Evolutionary conservation across 257 asterid genomes (phyloP).

Genomic region (Rauvolfia tetraphylla): DNA sequence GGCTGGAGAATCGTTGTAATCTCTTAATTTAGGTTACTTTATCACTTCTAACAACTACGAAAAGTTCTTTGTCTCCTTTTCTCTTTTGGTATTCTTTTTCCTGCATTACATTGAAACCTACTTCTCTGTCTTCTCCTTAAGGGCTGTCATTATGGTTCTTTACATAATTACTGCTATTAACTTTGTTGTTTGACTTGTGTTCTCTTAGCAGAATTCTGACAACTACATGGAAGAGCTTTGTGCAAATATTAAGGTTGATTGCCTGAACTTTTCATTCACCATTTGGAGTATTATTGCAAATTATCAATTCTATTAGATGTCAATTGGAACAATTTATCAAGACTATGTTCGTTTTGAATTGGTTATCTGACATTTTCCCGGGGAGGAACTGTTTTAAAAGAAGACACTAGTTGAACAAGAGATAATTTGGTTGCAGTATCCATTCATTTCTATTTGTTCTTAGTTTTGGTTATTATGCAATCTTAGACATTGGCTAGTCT

Average conservation of each 20-base stretch:
- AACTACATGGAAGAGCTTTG: conserved; percentile 76
- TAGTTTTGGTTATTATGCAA: not conserved
- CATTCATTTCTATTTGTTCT: not conserved
- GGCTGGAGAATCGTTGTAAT: not conserved
- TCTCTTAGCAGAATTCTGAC: conserved; percentile 52
- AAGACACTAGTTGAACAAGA: not conserved
- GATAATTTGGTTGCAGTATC: not conserved
- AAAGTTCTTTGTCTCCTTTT: not conserved
- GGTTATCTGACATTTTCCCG: not conserved
- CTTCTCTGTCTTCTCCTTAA: not conserved
- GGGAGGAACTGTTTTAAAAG: not conserved
- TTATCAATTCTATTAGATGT: not conserved
- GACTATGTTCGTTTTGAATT: not conserved
- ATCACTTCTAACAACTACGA: not conserved
- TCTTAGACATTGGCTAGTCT: not conserved
- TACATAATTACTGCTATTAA: not conserved
- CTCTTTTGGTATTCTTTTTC: not conserved
- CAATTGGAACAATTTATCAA: too few species aligned
- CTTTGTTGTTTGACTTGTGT: conserved; percentile 3
- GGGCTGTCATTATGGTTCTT: not conserved
- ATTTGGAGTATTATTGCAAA: not conserved
- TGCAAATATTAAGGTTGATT: conserved; percentile 65
- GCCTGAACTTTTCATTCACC: conserved; percentile 5
- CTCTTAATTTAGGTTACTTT: not conserved
- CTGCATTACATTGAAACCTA: not conserved